Conservation (phyloP, 805 yeast species). For the Wickerhamiella qilinensis region DNA sequence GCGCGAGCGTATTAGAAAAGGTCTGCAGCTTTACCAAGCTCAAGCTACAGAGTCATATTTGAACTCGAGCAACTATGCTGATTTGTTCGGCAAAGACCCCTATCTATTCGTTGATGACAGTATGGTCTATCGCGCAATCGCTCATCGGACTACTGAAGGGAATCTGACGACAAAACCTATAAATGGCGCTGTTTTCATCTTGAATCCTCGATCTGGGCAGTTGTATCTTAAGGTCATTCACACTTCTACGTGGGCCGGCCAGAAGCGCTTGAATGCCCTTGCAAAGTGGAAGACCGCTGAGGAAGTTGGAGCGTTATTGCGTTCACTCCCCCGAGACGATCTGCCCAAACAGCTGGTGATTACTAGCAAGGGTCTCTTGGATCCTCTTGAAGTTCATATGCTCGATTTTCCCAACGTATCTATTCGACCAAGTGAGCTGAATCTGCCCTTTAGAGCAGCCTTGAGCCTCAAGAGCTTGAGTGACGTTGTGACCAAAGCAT, state of each 20-base stretch:
- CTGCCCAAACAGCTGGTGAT: slow-evolving; percentile 88
- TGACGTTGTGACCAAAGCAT: slow-evolving; percentile 67
- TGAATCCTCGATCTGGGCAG: slow-evolving; percentile 86
- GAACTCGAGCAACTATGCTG: slow-evolving; percentile 80
- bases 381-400: slow-evolving; percentile 94
- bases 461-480: slow-evolving; percentile 65
- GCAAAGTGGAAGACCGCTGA: slow-evolving; percentile 99
- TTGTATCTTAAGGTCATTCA: slow-evolving; percentile 78
- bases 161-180: slow-evolving; percentile 82
- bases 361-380: slow-evolving; percentile 78
- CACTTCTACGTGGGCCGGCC: slow-evolving; percentile 94
- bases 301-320: slow-evolving; percentile 79
- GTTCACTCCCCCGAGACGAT: slow-evolving; percentile 83
- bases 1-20: slow-evolving; percentile 87
- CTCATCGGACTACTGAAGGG: slow-evolving; percentile 84
- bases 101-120: slow-evolving; percentile 86
- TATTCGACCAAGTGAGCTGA: slow-evolving; percentile 76
- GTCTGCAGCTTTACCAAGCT: slow-evolving; percentile 80
- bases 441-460: slow-evolving; percentile 78
- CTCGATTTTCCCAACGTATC: slow-evolving; percentile 87
- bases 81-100: slow-evolving; percentile 57
- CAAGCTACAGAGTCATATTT: slow-evolving; percentile 86
- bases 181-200: slow-evolving; percentile 80
- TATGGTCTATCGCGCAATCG: slow-evolving; percentile 83
- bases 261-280: slow-evolving; percentile 77